A percentile compares a stretch with the other conserved stretches of the same genome.
phyloP scores from a whole-genome alignment of 768 basidiomycete genomes.

The Leucocoprinus leucothites region DNA sequence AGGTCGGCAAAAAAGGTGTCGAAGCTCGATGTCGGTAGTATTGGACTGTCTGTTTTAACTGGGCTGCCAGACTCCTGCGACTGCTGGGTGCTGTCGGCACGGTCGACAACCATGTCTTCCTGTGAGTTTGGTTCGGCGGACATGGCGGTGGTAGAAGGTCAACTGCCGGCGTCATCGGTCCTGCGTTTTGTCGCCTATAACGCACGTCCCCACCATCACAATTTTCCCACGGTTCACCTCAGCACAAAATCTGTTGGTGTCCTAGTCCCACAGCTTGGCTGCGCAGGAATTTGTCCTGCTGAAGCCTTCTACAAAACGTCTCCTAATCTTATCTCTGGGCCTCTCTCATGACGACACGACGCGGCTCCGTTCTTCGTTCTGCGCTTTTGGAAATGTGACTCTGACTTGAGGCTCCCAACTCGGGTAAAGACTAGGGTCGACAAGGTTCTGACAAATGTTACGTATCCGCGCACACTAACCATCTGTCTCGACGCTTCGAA shows the following conservation, averaged over 20 bases:
- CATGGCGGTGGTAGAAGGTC: constrained; percentile 1
- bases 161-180: constrained; percentile 7
- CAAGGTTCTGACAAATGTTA: too few species aligned
- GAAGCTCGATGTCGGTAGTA: constrained; percentile 29
- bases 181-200: background rate
- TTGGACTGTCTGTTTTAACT: constrained; percentile 25
- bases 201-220: background rate
- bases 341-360: background rate
- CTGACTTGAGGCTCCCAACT: background rate
- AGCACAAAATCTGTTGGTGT: background rate
- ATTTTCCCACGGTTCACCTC: constrained; percentile 12
- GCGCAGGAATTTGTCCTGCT: background rate
- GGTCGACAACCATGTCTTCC: constrained; percentile 8
- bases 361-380: background rate
- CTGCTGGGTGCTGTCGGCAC: background rate
- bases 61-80: constrained; percentile 12
- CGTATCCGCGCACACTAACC: too few species aligned
- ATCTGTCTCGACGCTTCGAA: too few species aligned
- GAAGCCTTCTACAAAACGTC: too few species aligned
- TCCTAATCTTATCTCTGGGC: constrained; percentile 8
- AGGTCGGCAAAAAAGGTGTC: constrained; percentile 60
- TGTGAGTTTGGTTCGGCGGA: constrained; percentile 1
- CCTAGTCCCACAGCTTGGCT: background rate
- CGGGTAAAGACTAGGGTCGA: too few species aligned
- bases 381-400: constrained; percentile 11